Evolutionary conservation across 75 land plant genomes (phyloP).

Genomic region (Pinus tabuliformis): DNA sequence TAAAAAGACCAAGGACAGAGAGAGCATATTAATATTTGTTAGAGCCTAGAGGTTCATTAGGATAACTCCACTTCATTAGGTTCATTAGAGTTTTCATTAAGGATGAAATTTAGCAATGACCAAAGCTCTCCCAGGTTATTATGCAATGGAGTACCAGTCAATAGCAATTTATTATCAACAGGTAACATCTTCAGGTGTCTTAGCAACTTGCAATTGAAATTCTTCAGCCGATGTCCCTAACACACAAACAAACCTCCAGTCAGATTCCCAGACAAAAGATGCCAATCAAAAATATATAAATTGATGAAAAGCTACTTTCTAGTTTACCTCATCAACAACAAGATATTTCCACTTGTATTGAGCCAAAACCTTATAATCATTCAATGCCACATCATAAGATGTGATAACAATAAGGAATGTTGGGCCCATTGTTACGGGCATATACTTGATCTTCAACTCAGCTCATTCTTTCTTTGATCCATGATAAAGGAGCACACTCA

Average conservation of each 20-base stretch:
- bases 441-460: slow-evolving; percentile 17
- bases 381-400: slow-evolving; percentile 26
- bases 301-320: no score
- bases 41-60: no score
- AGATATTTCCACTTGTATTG: no score
- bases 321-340: no score
- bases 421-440: slow-evolving; percentile 17
- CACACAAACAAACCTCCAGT: background rate
- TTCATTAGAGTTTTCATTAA: no score
- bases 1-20: no score
- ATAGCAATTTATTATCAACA: slow-evolving; percentile 19
- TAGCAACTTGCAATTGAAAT: slow-evolving; percentile 29
- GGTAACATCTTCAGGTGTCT: slow-evolving; percentile 27
- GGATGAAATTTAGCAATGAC: slow-evolving; percentile 15
- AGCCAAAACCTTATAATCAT: background rate
- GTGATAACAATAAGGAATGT: slow-evolving; percentile 42
- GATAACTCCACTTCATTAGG: no score
- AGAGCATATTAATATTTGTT: no score
- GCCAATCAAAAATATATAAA: no score
- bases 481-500: slow-evolving; percentile 39
- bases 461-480: slow-evolving; percentile 34
- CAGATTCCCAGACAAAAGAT: no score
- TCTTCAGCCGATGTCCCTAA: slow-evolving; percentile 45
- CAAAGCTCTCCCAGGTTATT: slow-evolving; percentile 42
- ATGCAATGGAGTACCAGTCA: slow-evolving; percentile 43